Percentiles rank a stretch among this genome's conserved stretches.
Conservation (phyloP, 352 stramenopile species). For the Pythium sp. region DNA sequence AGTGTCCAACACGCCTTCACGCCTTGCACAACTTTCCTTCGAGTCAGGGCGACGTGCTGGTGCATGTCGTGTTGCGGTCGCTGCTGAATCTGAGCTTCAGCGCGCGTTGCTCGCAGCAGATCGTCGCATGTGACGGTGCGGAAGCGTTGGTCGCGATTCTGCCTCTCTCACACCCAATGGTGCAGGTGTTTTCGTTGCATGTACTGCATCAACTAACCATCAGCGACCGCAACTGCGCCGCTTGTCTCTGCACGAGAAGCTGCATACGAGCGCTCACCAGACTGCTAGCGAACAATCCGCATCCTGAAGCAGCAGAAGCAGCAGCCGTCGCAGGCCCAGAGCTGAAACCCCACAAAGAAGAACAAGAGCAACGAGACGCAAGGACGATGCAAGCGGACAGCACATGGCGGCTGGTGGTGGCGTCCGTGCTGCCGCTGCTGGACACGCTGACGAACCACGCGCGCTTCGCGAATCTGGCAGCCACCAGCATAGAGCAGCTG, state of each 20-base stretch:
- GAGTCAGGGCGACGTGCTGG: slow-evolving; percentile 17
- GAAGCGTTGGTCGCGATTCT: slow-evolving; percentile 20
- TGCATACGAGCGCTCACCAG: slow-evolving; percentile 6
- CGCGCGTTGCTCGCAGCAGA: neutral
- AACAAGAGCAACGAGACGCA: neutral
- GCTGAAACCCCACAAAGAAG: neutral
- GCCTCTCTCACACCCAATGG: slow-evolving; percentile 6
- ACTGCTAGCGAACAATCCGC: neutral
- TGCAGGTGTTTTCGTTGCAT: slow-evolving; percentile 18
- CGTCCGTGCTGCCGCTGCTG: slow-evolving; percentile 13
- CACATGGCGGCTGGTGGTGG: neutral
- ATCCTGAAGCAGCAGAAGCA: neutral
- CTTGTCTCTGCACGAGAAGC: slow-evolving; percentile 4
- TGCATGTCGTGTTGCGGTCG: slow-evolving; percentile 15
- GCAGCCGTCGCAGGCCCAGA: neutral
- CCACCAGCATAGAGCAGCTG: slow-evolving; percentile 1
- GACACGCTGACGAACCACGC: slow-evolving; percentile 8
- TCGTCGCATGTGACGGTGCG: slow-evolving; percentile 7
- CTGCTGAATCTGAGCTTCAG: slow-evolving; percentile 24
- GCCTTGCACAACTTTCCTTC: neutral
- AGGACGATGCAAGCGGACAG: neutral
- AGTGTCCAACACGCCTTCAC: neutral
- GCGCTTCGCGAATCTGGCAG: neutral
- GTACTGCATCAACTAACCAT: slow-evolving; percentile 18
- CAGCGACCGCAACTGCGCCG: neutral